phyloP scores from a whole-genome alignment of 768 basidiomycete genomes.

The Pulveroboletus sp. region DNA sequence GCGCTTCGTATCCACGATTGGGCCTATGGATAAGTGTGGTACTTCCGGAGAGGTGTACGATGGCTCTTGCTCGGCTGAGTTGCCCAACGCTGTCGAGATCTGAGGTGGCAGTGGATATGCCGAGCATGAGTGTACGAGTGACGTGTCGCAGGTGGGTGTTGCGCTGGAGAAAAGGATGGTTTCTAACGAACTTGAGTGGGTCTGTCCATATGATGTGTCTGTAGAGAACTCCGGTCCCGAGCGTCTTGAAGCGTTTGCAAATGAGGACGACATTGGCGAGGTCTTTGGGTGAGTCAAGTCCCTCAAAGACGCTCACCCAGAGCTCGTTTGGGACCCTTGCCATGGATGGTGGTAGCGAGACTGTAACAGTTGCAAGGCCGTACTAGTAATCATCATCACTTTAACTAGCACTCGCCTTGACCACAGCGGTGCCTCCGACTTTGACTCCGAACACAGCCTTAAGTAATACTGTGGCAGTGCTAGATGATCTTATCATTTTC shows the following conservation, averaged over 20 bases:
- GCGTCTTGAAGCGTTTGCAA: conserved; percentile 29
- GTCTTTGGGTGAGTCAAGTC: conserved; percentile 28
- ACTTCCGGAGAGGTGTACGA: conserved; percentile 16
- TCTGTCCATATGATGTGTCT: conserved; percentile 33
- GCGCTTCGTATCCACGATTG: conserved; percentile 22
- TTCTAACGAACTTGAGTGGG: conserved; percentile 27
- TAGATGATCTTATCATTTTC: no score
- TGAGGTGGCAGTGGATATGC: conserved; percentile 20
- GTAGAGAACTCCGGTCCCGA: conserved; percentile 32
- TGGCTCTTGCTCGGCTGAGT: conserved; percentile 23
- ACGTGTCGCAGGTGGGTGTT: conserved; percentile 8
- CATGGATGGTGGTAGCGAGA: not conserved
- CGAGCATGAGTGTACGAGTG: conserved; percentile 24
- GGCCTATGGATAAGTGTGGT: conserved; percentile 15
- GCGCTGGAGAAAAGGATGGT: conserved; percentile 15
- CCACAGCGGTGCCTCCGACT: no score
- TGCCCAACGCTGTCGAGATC: conserved; percentile 27
- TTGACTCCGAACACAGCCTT: no score
- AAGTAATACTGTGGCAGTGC: no score
- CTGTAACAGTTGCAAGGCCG: no score
- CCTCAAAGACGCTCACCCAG: conserved; percentile 39
- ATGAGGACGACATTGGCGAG: conserved; percentile 32
- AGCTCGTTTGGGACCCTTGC: conserved; percentile 37
- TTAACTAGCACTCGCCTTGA: no score
- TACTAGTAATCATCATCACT: no score